Conservation (phyloP, 1,284 basidiomycete genomes). For the Bjerkandera adusta region DNA sequence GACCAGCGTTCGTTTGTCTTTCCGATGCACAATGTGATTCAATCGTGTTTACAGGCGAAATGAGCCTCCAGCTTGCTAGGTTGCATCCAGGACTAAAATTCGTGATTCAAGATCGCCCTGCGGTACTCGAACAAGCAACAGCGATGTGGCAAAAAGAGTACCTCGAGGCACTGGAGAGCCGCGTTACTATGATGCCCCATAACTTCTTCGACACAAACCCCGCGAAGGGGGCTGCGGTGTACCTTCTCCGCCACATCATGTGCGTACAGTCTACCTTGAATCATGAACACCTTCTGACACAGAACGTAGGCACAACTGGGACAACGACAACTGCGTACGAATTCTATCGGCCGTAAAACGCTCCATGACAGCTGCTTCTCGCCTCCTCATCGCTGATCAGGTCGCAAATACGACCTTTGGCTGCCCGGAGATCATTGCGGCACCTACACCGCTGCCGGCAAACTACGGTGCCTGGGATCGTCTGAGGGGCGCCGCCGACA, state of each 20-base stretch:
- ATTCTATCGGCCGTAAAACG: slow-evolving; percentile 11
- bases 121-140: slow-evolving; percentile 13
- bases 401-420: slow-evolving; percentile 9
- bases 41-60: slow-evolving; percentile 10
- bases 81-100: slow-evolving; percentile 16
- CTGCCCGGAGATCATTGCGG: slow-evolving; percentile 5
- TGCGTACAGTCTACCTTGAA: no score
- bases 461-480: slow-evolving; percentile 13
- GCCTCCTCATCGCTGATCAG: slow-evolving; percentile 13
- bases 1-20: neutral
- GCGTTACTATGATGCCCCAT: slow-evolving; percentile 19
- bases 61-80: slow-evolving; percentile 12
- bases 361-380: slow-evolving; percentile 9
- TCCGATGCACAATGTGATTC: neutral
- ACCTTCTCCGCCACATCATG: slow-evolving; percentile 26
- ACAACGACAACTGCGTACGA: slow-evolving; percentile 10
- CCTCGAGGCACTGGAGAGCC: slow-evolving; percentile 7
- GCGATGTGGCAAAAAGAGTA: slow-evolving; percentile 12
- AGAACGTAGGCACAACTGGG: slow-evolving; percentile 18
- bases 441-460: slow-evolving; percentile 13
- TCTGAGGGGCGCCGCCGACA: slow-evolving; percentile 7
- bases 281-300: no score
- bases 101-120: slow-evolving; percentile 20
- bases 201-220: slow-evolving; percentile 33
- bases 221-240: slow-evolving; percentile 25